These are phyloP conservation scores for Cucumis cinereus DNA, from an alignment of 306 rosid genomes.

Conservation along the genomic window DNA sequence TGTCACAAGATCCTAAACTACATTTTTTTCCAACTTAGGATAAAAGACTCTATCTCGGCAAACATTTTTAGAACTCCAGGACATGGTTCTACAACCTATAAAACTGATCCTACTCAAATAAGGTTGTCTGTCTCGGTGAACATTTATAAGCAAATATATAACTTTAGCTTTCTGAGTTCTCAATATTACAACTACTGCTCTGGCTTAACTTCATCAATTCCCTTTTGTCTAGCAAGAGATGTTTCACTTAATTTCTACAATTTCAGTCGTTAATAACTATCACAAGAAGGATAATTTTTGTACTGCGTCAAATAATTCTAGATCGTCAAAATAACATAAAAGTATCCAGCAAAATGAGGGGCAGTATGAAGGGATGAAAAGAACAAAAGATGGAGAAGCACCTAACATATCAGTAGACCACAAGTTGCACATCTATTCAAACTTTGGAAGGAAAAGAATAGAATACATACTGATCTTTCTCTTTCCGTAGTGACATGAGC, in stretches of 20 bases:
- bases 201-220: background rate
- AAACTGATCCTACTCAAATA: background rate
- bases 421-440: background rate
- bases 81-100: background rate
- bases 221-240: background rate
- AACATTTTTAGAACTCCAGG: background rate
- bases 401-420: background rate
- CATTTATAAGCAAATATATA: background rate
- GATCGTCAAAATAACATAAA: background rate
- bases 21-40: background rate
- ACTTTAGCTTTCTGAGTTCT: background rate
- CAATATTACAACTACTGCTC: background rate
- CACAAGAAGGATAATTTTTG: background rate
- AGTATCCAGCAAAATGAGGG: background rate
- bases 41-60: background rate
- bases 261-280: background rate
- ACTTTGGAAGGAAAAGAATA: background rate
- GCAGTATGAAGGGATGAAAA: background rate
- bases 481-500: conserved; percentile 80
- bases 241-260: background rate
- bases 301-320: background rate
- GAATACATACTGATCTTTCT: conserved; percentile 74
- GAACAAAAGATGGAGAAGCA: background rate
- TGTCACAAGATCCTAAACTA: background rate
- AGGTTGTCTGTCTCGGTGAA: background rate